Conservation (phyloP, 108 stramenopile species). For the Schizochytrium sp. region DNA sequence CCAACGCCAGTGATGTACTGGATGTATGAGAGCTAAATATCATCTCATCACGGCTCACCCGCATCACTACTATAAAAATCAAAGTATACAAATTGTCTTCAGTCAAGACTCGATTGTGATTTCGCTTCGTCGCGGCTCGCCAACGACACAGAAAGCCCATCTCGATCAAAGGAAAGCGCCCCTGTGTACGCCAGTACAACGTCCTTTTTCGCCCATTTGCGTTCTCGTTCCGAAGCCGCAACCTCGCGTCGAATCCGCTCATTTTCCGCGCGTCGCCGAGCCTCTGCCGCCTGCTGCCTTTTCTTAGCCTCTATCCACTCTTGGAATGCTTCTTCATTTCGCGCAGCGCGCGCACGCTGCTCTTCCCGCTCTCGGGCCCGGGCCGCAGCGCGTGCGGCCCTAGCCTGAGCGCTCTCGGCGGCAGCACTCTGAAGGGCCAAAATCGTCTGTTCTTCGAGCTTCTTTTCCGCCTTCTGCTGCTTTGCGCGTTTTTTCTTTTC, state of each 20-base stretch:
- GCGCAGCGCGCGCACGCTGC: neutral
- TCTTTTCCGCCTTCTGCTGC: neutral
- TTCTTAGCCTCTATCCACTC: neutral
- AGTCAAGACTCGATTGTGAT: too few species aligned
- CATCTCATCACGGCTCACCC: too few species aligned
- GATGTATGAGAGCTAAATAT: too few species aligned
- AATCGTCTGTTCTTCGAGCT: neutral
- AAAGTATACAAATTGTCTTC: too few species aligned
- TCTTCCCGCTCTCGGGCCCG: neutral
- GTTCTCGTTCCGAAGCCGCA: neutral
- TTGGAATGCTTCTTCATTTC: neutral
- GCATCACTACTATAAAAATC: too few species aligned
- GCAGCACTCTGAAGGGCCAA: neutral
- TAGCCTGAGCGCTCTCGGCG: neutral
- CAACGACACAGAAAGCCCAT: too few species aligned
- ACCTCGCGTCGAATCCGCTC: neutral
- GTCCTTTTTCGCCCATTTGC: neutral
- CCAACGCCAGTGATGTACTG: too few species aligned
- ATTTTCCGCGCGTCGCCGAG: neutral
- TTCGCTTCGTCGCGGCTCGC: too few species aligned
- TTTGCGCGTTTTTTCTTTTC: neutral
- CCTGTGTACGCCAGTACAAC: neutral
- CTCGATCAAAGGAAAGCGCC: neutral
- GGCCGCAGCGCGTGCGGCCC: neutral
- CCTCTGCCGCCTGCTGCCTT: neutral